Evolutionary conservation across 2,329 filamentous ascomycete species (phyloP), one percentile per base, ranked within the genome.

Genomic region (Tolypocladium capitatum): DNA sequence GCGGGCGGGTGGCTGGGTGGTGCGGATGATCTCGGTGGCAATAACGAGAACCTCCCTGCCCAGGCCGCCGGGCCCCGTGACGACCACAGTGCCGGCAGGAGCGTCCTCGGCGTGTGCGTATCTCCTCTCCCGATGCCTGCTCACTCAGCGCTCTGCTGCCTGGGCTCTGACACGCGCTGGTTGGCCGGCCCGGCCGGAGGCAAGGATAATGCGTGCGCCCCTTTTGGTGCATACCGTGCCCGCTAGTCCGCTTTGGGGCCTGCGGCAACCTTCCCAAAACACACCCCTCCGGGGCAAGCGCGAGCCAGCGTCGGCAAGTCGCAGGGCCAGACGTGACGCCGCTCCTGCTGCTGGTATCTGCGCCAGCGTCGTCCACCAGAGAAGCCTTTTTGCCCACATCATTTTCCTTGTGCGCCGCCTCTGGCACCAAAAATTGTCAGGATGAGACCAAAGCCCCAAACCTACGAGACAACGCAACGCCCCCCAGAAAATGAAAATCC

Each of bases 371-470:
- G 49, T 51, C 48, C 48, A 43, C 49, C 49, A 51, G 47, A 57
- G 53, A 61, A 62, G 45, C 54, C 59, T 61, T 59, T 59, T 60
- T 58, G 58, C 57, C 60, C 60, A 60, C 51, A 48, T 50, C 48
- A 30, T 61, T 60, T 60, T 56, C 62, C 55, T 57, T 62, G 61
- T 65, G 63, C 60, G 63, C 63, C 61, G 63, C 63, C 63, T 61
- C 59, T 58, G 58, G 61, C 62, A 61, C 63, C 61, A 62, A 63
- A 65, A 63, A 61, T 54, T 50, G 58, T 62, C 60, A 63, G 62
- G 63, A 66, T 65, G 60, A 65, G 60, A 65, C 63, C 60, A 65
- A 62, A 57, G 53, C 61, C 60, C 60, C 59, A 62, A 61, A 63
- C 57, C 55, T 59, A 59, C 62, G 59, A 65, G 63, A 65, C 61